Base-by-base conservation (phyloP, 768 basidiomycete species). In the Rhodosporidiobolus sp. region DNA sequence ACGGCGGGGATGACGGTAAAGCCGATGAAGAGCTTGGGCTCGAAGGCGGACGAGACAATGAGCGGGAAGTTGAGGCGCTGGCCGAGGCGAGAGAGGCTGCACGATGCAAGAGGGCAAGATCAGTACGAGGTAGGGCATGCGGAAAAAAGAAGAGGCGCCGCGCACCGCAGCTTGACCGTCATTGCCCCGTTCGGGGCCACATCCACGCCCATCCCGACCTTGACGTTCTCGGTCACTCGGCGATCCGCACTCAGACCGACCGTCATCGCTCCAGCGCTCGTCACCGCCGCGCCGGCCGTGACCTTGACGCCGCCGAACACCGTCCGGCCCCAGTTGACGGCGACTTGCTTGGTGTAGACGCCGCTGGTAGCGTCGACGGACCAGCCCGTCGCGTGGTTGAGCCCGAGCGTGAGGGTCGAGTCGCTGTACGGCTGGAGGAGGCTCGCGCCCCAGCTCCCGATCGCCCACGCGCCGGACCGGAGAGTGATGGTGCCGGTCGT, bases 21-120 rank as follows among this genome's bases (percentile, higher is more conserved):
- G 28, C 76, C 76, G 50, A 80, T 57, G 34, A 81, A 66, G 43
- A 82, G 69, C 19, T 70, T 74, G 0, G 81, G 77, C 46, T 81
- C 79, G 46, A 82, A 76, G 48, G 79, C 67, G 24, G 78, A 79
- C 0, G 81, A 79, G 28, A 84, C 71, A 10, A 82, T 63, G 46
- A 79, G 43, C 19, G 78, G 78, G 32, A 79, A 24, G 24, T 57
- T 72, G 64, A 79, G 43, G 24, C 76, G 72, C 63, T 84, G 83
- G 3, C 83, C 83, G 3, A 84, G 77, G 22, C 83, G 78, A 55
- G 72, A 76, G 63, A 82, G 76, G 17, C 82, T 81, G 64, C 32
- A 26, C n/a, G n/a, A n/a, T n/a, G 53, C 4, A 26, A 55, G 49
- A 63, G 28, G 55, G 38, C 38, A 14, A 43, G 38, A 14, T 14